Conservation (phyloP, 2,329 filamentous ascomycete genomes). For the Emergomyces africanus region DNA sequence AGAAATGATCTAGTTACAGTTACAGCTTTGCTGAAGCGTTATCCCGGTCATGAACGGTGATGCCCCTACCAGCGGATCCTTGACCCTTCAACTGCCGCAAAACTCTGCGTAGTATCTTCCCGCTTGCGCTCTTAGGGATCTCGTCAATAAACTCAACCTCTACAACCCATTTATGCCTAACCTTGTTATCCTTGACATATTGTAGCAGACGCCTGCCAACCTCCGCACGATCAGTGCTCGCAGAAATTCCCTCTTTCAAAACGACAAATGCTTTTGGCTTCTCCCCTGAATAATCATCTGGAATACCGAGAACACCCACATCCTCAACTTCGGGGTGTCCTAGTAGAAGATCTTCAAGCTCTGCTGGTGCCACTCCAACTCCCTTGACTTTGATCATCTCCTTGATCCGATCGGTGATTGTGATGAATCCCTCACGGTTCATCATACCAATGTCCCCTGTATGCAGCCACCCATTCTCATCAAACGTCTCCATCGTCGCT, state of each 20-base stretch:
- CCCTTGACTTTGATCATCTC: constrained; percentile 59
- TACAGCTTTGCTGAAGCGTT: constrained; percentile 3
- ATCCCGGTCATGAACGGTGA: neutral
- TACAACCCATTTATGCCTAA: constrained; percentile 34
- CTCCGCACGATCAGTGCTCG: constrained; percentile 15
- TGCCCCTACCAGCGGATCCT: neutral
- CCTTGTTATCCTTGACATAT: constrained; percentile 54
- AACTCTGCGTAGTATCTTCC: constrained; percentile 49
- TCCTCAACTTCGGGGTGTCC: constrained; percentile 40
- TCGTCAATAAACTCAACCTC: constrained; percentile 29
- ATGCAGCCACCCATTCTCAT: too few relatives aligned
- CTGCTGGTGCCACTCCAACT: constrained; percentile 45
- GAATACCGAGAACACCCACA: constrained; percentile 44
- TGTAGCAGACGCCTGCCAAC: constrained; percentile 39
- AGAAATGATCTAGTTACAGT: neutral
- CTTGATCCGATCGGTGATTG: constrained; percentile 35
- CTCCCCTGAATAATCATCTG: constrained; percentile 45
- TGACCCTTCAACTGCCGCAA: constrained; percentile 3
- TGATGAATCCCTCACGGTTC: too few relatives aligned
- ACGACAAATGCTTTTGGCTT: constrained; percentile 47
- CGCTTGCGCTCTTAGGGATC: constrained; percentile 59
- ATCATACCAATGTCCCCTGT: too few relatives aligned
- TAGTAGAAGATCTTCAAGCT: constrained; percentile 50
- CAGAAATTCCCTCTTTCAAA: constrained; percentile 19
- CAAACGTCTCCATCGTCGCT: too few relatives aligned